Conservation (phyloP, 164 flowering plant species). For the Sextonia rubra region DNA sequence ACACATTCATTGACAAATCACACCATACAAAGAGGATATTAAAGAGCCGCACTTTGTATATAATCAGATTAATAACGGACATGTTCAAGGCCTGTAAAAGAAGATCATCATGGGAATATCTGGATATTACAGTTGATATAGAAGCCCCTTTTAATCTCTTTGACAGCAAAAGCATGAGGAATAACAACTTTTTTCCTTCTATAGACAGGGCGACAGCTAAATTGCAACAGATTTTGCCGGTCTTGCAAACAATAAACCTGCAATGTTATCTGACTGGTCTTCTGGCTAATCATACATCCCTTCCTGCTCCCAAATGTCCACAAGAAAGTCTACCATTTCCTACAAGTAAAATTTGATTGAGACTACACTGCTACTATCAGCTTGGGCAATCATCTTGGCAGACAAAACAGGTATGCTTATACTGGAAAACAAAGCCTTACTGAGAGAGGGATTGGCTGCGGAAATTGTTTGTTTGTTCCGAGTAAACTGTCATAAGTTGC, state of each 20-base stretch:
- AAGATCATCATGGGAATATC: background rate
- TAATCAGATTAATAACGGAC: background rate
- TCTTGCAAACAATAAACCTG: background rate
- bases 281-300: constrained; percentile 66
- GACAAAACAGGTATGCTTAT: background rate
- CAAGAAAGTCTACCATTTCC: constrained; percentile 87
- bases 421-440: constrained; percentile 34
- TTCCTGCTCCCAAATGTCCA: constrained; percentile 86
- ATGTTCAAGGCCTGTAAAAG: background rate
- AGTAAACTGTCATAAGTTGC: constrained; percentile 70
- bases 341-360: constrained; percentile 16
- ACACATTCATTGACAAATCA: background rate
- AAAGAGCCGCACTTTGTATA: background rate
- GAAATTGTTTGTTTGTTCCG: constrained; percentile 56
- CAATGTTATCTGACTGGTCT: background rate
- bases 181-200: background rate
- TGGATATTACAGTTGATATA: background rate
- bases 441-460: constrained; percentile 65
- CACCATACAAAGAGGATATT: background rate
- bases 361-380: background rate
- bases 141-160: background rate
- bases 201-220: background rate
- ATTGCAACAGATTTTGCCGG: background rate
- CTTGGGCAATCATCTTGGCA: background rate
- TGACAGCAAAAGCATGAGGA: background rate